These are phyloP conservation scores for Vitis cinerea DNA, from an alignment of 164 flowering plant genomes.

Conservation along the genomic window DNA sequence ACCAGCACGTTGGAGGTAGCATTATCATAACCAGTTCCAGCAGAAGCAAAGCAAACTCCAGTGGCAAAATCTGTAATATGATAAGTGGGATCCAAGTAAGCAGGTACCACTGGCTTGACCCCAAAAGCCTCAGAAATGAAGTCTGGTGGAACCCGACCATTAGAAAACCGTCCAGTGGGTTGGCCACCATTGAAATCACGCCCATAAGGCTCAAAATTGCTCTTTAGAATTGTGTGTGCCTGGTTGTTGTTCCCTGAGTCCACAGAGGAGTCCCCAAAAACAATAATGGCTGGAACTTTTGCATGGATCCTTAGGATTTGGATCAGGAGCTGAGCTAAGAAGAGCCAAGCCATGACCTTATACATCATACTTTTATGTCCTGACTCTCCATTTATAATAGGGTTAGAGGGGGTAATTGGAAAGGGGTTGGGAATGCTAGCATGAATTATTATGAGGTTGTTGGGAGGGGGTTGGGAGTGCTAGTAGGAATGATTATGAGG, in stretches of 20 bases:
- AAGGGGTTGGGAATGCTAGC: constrained; percentile 8
- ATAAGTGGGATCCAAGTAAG: constrained; percentile 63
- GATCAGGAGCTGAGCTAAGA: constrained; percentile 20
- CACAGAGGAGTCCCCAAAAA: constrained; percentile 78
- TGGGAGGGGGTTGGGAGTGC: constrained; percentile 6
- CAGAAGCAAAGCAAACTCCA: constrained; percentile 77
- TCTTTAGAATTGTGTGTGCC: constrained; percentile 45
- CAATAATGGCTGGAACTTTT: constrained; percentile 53
- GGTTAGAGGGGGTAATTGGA: background rate
- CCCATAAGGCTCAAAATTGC: constrained; percentile 73
- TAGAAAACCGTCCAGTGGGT: constrained; percentile 69
- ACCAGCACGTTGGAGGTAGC: constrained; percentile 61
- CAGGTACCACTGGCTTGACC: constrained; percentile 49
- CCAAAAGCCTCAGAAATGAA: constrained; percentile 64
- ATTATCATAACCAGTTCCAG: constrained; percentile 72
- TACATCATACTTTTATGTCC: constrained; percentile 17
- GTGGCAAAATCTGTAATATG: constrained; percentile 49
- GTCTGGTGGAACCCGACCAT: constrained; percentile 60
- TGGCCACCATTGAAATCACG: constrained; percentile 48
- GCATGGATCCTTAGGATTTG: constrained; percentile 15
- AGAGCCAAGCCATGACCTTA: constrained; percentile 12
- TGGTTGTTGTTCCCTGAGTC: constrained; percentile 73
- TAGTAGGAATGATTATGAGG: constrained; percentile 4
- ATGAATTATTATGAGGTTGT: background rate
- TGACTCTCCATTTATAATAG: background rate